These are phyloP conservation scores for Lentinula aciculospora DNA, from an alignment of 768 basidiomycete genomes.

Conservation along the genomic window DNA sequence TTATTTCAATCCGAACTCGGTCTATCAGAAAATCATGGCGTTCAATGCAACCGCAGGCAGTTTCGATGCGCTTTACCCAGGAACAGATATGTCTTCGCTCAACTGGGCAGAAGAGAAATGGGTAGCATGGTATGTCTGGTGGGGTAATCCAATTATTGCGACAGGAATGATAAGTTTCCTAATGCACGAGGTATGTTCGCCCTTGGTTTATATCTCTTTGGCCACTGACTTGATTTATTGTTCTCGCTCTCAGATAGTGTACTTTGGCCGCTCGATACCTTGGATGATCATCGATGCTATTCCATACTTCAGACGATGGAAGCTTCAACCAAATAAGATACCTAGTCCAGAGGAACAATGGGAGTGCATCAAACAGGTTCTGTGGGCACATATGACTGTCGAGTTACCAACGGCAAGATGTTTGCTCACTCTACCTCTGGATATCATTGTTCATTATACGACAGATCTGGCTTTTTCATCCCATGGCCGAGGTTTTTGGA, in stretches of 20 bases:
- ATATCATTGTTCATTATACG: not conserved
- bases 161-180: slow-evolving; percentile 92
- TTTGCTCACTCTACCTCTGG: slow-evolving; percentile 9
- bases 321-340: slow-evolving; percentile 83
- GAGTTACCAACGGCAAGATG: slow-evolving; percentile 77
- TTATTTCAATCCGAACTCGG: no score
- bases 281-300: slow-evolving; percentile 95
- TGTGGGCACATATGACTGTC: slow-evolving; percentile 93
- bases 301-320: slow-evolving; percentile 92
- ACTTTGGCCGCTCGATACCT: slow-evolving; percentile 92
- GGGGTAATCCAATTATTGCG: slow-evolving; percentile 88
- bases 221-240: not conserved
- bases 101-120: slow-evolving; percentile 75
- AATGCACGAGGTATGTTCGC: slow-evolving; percentile 80
- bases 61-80: slow-evolving; percentile 46
- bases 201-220: not conserved
- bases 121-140: slow-evolving; percentile 84
- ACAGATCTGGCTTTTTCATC: slow-evolving; percentile 90
- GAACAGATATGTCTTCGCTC: slow-evolving; percentile 56
- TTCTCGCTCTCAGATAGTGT: slow-evolving; percentile 63
- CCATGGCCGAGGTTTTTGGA: slow-evolving; percentile 79
- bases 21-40: not conserved
- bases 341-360: slow-evolving; percentile 83
- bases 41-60: slow-evolving; percentile 33
- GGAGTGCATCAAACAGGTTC: slow-evolving; percentile 92